These are phyloP conservation scores for Capillidium heterosporum DNA, from an alignment of 371 early-diverging fungal genomes.

Conservation along the genomic window DNA sequence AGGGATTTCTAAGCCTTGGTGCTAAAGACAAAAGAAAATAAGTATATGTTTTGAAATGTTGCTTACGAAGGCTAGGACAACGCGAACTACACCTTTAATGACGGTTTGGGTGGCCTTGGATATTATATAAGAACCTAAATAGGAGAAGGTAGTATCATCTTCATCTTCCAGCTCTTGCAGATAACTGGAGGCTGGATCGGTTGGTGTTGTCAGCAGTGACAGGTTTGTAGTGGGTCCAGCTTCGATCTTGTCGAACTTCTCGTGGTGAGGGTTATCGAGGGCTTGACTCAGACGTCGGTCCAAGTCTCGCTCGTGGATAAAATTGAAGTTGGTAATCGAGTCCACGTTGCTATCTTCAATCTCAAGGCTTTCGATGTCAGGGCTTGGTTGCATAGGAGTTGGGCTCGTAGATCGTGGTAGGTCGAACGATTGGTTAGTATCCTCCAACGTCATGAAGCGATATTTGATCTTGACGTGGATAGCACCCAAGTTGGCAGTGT, in stretches of 20 bases:
- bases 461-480: conserved; percentile 43
- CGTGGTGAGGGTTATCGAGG: neutral
- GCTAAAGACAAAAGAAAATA: conserved; percentile 13
- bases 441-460: conserved; percentile 20
- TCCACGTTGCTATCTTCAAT: neutral
- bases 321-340: neutral
- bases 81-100: conserved; percentile 35
- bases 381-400: too few relatives aligned
- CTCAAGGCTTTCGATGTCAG: neutral
- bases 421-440: conserved; percentile 5
- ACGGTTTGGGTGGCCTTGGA: conserved; percentile 40
- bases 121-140: conserved; percentile 18
- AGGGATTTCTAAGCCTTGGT: conserved; percentile 64
- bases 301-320: neutral
- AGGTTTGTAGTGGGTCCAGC: neutral
- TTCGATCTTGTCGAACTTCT: neutral
- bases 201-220: neutral
- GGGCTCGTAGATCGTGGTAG: too few relatives aligned
- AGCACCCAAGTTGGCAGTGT: conserved; percentile 39
- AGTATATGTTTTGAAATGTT: neutral
- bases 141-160: conserved; percentile 11
- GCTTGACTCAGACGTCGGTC: neutral
- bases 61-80: conserved; percentile 46
- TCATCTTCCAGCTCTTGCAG: conserved; percentile 6
- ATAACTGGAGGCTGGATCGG: neutral